Evolutionary conservation across 2,329 filamentous ascomycete genomes (phyloP).

Genomic region (Beauveria brongniartii): DNA sequence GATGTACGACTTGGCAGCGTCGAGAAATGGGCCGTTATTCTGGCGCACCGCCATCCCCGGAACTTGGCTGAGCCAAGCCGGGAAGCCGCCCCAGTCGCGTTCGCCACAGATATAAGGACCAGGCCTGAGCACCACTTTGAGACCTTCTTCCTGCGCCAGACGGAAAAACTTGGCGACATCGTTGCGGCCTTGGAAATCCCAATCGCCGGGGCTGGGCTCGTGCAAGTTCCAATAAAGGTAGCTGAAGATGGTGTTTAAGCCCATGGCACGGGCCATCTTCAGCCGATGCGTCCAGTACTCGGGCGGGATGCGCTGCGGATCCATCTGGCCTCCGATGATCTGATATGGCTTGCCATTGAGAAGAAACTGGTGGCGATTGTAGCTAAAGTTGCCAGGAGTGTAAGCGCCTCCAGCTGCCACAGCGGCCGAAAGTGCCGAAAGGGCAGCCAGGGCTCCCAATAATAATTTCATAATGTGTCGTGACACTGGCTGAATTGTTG

Average conservation of each 20-base stretch:
- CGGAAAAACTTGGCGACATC: slow-evolving; percentile 37
- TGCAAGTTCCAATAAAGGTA: slow-evolving; percentile 45
- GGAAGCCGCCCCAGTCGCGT: slow-evolving; percentile 41
- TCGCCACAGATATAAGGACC: slow-evolving; percentile 43
- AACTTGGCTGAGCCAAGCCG: slow-evolving; percentile 34
- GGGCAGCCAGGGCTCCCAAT: neutral
- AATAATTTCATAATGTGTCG: slow-evolving; percentile 1
- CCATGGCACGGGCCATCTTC: slow-evolving; percentile 82
- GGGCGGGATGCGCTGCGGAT: slow-evolving; percentile 39
- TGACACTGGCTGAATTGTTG: neutral
- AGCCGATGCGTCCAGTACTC: slow-evolving; percentile 42
- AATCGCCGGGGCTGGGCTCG: slow-evolving; percentile 32
- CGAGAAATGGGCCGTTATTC: slow-evolving; percentile 32
- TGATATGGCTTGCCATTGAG: slow-evolving; percentile 31
- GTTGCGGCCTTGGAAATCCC: slow-evolving; percentile 30
- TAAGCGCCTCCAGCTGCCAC: neutral
- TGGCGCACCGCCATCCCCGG: slow-evolving; percentile 32
- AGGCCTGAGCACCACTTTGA: slow-evolving; percentile 35
- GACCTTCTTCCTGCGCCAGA: slow-evolving; percentile 34
- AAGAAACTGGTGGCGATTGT: slow-evolving; percentile 30
- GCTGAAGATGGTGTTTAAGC: slow-evolving; percentile 56
- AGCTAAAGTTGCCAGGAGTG: slow-evolving; percentile 24
- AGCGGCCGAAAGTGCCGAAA: neutral
- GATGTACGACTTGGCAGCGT: slow-evolving; percentile 29
- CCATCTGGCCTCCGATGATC: slow-evolving; percentile 42